A percentile compares a stretch with the other conserved stretches of the same genome.
phyloP scores from a whole-genome alignment of 257 asterid genomes.

The Cordia subcordata region DNA sequence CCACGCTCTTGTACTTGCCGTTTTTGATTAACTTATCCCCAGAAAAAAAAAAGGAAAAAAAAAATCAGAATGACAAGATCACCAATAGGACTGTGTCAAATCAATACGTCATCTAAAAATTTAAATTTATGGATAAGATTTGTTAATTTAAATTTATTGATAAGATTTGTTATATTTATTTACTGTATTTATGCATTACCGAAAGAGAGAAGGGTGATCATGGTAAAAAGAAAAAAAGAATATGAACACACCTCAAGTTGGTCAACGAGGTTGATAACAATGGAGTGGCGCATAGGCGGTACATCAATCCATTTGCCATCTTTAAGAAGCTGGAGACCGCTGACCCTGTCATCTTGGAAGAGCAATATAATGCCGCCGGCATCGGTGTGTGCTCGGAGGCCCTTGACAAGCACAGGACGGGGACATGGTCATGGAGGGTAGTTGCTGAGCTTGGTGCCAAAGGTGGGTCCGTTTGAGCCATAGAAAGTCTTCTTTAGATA shows the following conservation, averaged over 20 bases:
- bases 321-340: slow-evolving; percentile 73
- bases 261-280: slow-evolving; percentile 63
- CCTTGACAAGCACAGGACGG: slow-evolving; percentile 63
- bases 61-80: too few relatives aligned
- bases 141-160: too few relatives aligned
- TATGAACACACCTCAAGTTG: slow-evolving; percentile 60
- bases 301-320: slow-evolving; percentile 69
- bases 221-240: too few relatives aligned
- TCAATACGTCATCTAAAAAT: too few relatives aligned
- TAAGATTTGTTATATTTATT: too few relatives aligned
- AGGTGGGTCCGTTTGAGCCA: slow-evolving; percentile 63
- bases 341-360: slow-evolving; percentile 73
- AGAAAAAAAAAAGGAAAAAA: background rate
- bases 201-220: too few relatives aligned
- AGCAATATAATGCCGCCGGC: slow-evolving; percentile 74
- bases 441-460: slow-evolving; percentile 72
- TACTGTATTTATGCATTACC: too few relatives aligned
- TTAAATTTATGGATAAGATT: too few relatives aligned
- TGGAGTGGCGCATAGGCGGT: slow-evolving; percentile 73
- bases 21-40: slow-evolving; percentile 48
- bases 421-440: slow-evolving; percentile 81
- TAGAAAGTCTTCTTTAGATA: slow-evolving; percentile 60
- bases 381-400: slow-evolving; percentile 75
- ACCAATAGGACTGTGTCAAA: too few relatives aligned
- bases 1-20: slow-evolving; percentile 59